phyloP scores from a whole-genome alignment of 2,329 filamentous ascomycete genomes.

The Magnaporthales sp. region DNA sequence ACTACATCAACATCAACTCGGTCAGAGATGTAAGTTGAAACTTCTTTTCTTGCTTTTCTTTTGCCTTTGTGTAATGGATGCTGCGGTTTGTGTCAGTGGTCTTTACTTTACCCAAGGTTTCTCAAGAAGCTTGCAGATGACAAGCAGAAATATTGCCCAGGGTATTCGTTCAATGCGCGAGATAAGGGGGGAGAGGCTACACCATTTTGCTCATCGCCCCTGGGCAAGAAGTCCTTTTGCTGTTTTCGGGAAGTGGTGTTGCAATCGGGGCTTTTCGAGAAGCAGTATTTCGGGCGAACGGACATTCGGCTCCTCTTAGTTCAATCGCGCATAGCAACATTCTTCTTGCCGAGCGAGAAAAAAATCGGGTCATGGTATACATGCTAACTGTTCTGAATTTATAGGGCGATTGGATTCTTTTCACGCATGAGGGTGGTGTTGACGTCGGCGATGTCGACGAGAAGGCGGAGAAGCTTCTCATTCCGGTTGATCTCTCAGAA shows the following conservation, averaged over 20 bases:
- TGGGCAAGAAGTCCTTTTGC: not conserved
- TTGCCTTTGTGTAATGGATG: not conserved
- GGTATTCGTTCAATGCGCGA: too few relatives aligned
- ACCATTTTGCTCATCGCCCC: not conserved
- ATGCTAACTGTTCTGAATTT: not conserved
- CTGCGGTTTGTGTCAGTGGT: not conserved
- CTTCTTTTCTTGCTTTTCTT: slow-evolving; percentile 12
- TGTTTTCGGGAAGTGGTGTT: not conserved
- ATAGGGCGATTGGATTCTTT: slow-evolving; percentile 98
- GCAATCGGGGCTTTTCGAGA: not conserved
- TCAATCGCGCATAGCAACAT: not conserved
- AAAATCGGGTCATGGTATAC: not conserved
- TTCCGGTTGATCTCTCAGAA: slow-evolving; percentile 88
- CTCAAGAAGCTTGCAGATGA: not conserved
- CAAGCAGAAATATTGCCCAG: not conserved
- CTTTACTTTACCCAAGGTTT: not conserved
- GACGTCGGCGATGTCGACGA: slow-evolving; percentile 98
- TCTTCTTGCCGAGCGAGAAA: not conserved
- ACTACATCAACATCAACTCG: slow-evolving; percentile 99
- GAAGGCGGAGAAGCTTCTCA: slow-evolving; percentile 97
- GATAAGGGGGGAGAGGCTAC: not conserved
- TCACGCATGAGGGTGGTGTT: slow-evolving; percentile 98
- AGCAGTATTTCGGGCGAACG: not conserved
- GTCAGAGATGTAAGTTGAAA: slow-evolving; percentile 83
- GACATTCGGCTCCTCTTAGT: not conserved